Conservation (phyloP, 2,329 filamentous ascomycete genomes). For the Emmonsiellopsis sp. region DNA sequence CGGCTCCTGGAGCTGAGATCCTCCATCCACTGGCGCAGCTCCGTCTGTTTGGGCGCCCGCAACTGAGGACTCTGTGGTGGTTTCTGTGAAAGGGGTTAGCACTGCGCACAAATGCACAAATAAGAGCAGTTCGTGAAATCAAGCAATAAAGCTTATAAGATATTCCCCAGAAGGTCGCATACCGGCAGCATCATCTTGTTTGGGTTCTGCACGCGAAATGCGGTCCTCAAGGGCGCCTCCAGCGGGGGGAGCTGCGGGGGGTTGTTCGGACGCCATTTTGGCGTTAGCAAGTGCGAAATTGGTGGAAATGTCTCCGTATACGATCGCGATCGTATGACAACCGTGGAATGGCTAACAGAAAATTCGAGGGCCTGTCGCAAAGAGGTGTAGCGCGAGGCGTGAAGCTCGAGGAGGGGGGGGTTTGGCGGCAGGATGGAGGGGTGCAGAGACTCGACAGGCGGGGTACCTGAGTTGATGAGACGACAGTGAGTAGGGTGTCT, state of each 20-base stretch:
- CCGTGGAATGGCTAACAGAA: neutral
- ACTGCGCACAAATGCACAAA: constrained; percentile 11
- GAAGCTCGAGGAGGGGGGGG: neutral
- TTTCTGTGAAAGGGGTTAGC: constrained; percentile 6
- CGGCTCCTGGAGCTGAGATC: constrained; percentile 55
- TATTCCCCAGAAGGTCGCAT: neutral
- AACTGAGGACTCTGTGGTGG: constrained; percentile 18
- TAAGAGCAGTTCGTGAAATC: neutral
- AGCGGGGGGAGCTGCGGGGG: constrained; percentile 17
- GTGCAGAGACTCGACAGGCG: neutral
- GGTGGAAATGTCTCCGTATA: neutral
- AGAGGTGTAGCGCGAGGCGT: neutral
- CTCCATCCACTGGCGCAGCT: constrained; percentile 27
- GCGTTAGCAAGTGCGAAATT: constrained; percentile 2
- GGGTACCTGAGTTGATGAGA: neutral
- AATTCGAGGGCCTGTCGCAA: neutral
- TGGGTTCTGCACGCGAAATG: constrained; percentile 33
- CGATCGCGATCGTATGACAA: neutral
- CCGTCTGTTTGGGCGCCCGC: constrained; percentile 29
- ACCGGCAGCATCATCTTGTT: neutral
- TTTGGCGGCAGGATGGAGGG: neutral
- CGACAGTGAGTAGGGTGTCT: too few relatives aligned
- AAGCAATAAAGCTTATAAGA: neutral
- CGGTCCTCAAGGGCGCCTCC: constrained; percentile 39
- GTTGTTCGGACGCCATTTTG: constrained; percentile 30